Percentiles rank a stretch among this genome's conserved stretches.
These are phyloP conservation scores for Delonix regia DNA, from an alignment of 306 rosid genomes.

Conservation along the genomic window DNA sequence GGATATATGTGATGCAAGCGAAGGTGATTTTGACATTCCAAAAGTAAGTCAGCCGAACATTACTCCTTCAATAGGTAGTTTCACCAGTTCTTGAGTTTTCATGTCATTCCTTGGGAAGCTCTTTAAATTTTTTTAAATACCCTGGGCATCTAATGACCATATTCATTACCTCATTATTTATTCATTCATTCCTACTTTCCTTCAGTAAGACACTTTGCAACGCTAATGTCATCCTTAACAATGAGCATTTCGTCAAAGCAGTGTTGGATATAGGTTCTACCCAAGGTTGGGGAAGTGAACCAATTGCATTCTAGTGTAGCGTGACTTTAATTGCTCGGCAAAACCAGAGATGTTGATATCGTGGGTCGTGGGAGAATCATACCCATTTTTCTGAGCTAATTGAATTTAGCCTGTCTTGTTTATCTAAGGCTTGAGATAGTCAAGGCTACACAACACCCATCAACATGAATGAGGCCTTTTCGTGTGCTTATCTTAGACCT, in stretches of 20 bases:
- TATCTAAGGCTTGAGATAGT: neutral
- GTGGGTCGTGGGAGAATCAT: neutral
- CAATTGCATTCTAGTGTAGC: neutral
- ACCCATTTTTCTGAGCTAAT: neutral
- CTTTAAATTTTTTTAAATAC: neutral
- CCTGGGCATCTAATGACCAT: neutral
- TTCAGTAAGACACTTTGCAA: conserved; percentile 2
- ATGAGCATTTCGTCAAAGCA: no score
- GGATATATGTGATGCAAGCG: conserved; percentile 79
- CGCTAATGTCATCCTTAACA: no score
- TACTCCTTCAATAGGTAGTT: neutral
- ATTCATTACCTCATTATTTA: neutral
- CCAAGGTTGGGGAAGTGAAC: conserved; percentile 5
- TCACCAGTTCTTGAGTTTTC: conserved; percentile 12
- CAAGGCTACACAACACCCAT: neutral
- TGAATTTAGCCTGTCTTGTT: neutral
- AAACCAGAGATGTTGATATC: neutral
- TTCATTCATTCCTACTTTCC: conserved; percentile 7
- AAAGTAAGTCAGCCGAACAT: conserved; percentile 52
- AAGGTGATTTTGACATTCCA: conserved; percentile 75
- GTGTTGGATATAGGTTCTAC: neutral
- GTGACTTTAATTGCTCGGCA: neutral
- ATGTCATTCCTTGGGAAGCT: conserved; percentile 19
- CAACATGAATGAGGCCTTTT: neutral
- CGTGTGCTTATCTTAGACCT: neutral